These are phyloP conservation scores for Gastrodia elata DNA, from an alignment of 106 monocot species.

Conservation along the genomic window DNA sequence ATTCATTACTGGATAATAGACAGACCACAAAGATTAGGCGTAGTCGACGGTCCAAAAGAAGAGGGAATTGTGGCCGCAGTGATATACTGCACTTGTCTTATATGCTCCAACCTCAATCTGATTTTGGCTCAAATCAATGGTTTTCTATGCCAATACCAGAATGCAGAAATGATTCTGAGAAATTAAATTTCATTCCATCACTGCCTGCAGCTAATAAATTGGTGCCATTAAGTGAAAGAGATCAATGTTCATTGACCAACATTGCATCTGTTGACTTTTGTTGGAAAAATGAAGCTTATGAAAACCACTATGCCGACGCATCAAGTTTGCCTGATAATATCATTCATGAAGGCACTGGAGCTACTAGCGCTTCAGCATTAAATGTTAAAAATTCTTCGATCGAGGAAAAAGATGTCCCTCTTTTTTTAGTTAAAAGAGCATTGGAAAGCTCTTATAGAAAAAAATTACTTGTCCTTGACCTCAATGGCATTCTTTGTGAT, in stretches of 20 bases:
- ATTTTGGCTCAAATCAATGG: not conserved
- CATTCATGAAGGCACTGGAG: not conserved
- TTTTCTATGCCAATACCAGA: not conserved
- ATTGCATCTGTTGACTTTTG: not conserved
- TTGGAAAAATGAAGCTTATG: not conserved
- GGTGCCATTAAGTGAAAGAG: not conserved
- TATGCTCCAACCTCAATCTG: not conserved
- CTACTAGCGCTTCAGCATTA: not conserved
- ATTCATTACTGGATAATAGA: not conserved
- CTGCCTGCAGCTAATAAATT: not conserved
- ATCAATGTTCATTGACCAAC: not conserved
- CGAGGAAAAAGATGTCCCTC: not conserved
- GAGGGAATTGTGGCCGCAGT: not conserved
- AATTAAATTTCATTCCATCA: not conserved
- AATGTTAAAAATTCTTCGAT: not conserved
- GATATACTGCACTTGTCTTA: not conserved
- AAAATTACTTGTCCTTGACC: conserved; percentile 70
- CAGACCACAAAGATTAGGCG: not conserved
- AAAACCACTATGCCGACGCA: not conserved
- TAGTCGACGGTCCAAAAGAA: not conserved
- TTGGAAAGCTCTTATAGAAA: conserved; percentile 18
- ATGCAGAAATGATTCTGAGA: not conserved
- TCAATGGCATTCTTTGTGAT: conserved; percentile 89
- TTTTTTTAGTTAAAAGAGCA: conserved; percentile 5
- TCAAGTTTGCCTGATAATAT: not conserved